Percentiles rank a stretch among this genome's conserved stretches.
Evolutionary conservation across 2,329 filamentous ascomycete species (phyloP).

Genomic region (Claviceps cyperi): DNA sequence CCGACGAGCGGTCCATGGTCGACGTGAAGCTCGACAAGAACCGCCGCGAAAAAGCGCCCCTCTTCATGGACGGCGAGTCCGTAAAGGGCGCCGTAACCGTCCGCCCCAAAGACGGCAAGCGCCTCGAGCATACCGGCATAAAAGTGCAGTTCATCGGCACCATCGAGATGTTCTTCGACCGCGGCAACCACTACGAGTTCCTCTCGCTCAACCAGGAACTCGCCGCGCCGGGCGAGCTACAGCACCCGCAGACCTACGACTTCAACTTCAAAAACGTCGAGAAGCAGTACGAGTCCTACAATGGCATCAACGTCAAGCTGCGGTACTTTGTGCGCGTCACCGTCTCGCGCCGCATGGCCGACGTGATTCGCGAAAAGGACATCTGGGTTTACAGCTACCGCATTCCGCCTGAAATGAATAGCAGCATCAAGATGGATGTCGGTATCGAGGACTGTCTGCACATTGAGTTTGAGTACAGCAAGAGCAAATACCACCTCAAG

Average conservation of each 20-base stretch:
- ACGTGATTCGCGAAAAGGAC: constrained; percentile 97
- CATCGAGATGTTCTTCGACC: constrained; percentile 99
- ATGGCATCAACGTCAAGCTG: constrained; percentile 98
- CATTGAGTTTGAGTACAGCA: constrained; percentile 99
- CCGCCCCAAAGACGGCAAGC: constrained; percentile 92
- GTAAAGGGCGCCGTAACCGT: constrained; percentile 94
- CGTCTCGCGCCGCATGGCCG: constrained; percentile 90
- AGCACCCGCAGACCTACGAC: constrained; percentile 95
- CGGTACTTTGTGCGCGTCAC: constrained; percentile 97
- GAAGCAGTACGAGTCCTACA: constrained; percentile 99
- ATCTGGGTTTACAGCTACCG: constrained; percentile 99
- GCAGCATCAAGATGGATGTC: constrained; percentile 99
- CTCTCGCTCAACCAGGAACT: constrained; percentile 93
- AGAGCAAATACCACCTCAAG: constrained; percentile 97
- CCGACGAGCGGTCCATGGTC: constrained; percentile 85
- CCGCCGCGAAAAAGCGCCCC: constrained; percentile 85
- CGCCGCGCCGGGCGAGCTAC: constrained; percentile 89
- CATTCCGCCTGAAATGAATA: constrained; percentile 96
- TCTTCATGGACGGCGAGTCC: constrained; percentile 97
- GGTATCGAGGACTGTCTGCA: constrained; percentile 98
- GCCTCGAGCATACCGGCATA: constrained; percentile 94
- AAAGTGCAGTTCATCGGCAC: constrained; percentile 99
- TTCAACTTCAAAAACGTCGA: constrained; percentile 99
- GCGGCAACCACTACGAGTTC: constrained; percentile 98
- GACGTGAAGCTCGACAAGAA: constrained; percentile 99